Evolutionary conservation across 768 basidiomycete species (phyloP).

Genomic region (Tubosaeta sp.): DNA sequence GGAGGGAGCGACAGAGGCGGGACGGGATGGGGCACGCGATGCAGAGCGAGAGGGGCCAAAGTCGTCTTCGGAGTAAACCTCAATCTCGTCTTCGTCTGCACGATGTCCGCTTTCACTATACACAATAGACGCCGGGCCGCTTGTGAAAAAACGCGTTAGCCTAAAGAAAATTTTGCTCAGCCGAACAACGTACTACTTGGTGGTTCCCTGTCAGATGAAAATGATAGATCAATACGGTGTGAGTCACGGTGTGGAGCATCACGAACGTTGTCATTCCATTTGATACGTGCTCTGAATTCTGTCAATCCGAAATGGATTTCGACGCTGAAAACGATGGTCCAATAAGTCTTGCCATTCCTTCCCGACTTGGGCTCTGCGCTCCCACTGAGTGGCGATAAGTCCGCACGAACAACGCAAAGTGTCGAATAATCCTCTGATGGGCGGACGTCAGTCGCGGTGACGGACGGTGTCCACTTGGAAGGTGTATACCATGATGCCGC

Average conservation of each 20-base stretch:
- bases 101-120: slow-evolving; percentile 78
- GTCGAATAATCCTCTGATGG: slow-evolving; percentile 65
- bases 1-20: slow-evolving; percentile 48
- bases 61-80: slow-evolving; percentile 65
- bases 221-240: not conserved
- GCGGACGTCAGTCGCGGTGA: not conserved
- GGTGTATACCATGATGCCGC: slow-evolving; percentile 39
- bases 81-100: slow-evolving; percentile 68
- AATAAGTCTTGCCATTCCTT: slow-evolving; percentile 65
- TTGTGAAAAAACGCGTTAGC: slow-evolving; percentile 24
- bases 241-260: slow-evolving; percentile 15
- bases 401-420: slow-evolving; percentile 73
- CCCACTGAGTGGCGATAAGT: slow-evolving; percentile 65
- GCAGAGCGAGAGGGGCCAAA: slow-evolving; percentile 29
- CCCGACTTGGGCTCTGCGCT: slow-evolving; percentile 68
- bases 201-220: slow-evolving; percentile 46
- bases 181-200: slow-evolving; percentile 58
- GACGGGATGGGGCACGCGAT: slow-evolving; percentile 37
- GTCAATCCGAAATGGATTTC: slow-evolving; percentile 82
- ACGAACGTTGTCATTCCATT: slow-evolving; percentile 75
- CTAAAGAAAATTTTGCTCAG: not conserved
- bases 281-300: slow-evolving; percentile 78
- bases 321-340: slow-evolving; percentile 81
- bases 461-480: not conserved
- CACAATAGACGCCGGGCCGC: slow-evolving; percentile 76